Conservation (phyloP, 2,329 filamentous ascomycete genomes). For the Nigrospora osmanthi region DNA sequence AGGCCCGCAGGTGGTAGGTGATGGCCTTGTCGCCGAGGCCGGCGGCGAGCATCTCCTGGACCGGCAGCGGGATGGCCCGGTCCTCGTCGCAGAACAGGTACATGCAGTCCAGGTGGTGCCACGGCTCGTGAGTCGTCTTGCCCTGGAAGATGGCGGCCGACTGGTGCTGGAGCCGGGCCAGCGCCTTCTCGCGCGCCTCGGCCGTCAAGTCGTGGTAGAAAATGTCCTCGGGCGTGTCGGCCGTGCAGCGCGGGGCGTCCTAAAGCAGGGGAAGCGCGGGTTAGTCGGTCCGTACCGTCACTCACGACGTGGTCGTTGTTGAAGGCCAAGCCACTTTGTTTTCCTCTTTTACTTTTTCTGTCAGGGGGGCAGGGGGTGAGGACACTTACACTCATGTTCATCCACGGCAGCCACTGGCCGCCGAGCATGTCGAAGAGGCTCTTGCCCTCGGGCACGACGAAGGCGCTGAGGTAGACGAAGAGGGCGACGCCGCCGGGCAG, state of each 20-base stretch:
- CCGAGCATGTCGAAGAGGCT: slow-evolving; percentile 11
- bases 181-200: slow-evolving; percentile 3
- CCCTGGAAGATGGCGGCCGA: slow-evolving; percentile 8
- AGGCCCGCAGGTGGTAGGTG: slow-evolving; percentile 4
- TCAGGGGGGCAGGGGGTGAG: neutral
- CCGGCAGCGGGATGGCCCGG: slow-evolving; percentile 5
- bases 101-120: slow-evolving; percentile 10
- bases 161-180: slow-evolving; percentile 8
- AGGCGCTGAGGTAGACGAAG: slow-evolving; percentile 18
- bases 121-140: slow-evolving; percentile 9
- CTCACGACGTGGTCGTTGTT: slow-evolving; percentile 5
- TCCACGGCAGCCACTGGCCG: slow-evolving; percentile 15
- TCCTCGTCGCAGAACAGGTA: slow-evolving; percentile 12
- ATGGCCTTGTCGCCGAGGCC: slow-evolving; percentile 5
- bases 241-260: neutral
- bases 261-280: too few relatives aligned
- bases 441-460: slow-evolving; percentile 11
- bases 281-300: too few relatives aligned
- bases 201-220: slow-evolving; percentile 11
- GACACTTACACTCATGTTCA: slow-evolving; percentile 4
- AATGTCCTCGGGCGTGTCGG: slow-evolving; percentile 5
- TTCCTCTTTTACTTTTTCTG: too few relatives aligned
- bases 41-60: slow-evolving; percentile 7
- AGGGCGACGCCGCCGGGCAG: slow-evolving; percentile 24
- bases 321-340: too few relatives aligned